Conservation (phyloP, 2,329 filamentous ascomycete species). For the Diplodia mutila region DNA sequence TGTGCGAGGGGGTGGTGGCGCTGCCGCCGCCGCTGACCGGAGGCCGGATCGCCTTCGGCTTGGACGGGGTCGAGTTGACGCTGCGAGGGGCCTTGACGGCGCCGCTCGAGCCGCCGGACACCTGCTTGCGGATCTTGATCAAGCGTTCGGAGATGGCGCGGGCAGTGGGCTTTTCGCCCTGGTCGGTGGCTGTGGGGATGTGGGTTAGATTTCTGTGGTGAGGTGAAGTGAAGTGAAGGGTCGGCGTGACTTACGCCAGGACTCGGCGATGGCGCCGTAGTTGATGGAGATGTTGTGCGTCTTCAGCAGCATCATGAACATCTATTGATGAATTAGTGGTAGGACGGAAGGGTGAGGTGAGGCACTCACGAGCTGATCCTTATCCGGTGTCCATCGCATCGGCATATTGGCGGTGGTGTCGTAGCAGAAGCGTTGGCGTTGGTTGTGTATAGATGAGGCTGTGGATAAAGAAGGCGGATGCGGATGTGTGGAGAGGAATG, state of each 20-base stretch:
- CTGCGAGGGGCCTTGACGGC: background rate
- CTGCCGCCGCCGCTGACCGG: too few relatives aligned
- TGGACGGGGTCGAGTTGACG: background rate
- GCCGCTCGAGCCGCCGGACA: background rate
- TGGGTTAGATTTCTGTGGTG: background rate
- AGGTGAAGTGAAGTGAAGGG: background rate
- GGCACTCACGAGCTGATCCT: conserved; percentile 29
- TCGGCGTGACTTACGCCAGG: conserved; percentile 10
- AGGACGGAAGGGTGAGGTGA: background rate
- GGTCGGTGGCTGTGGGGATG: background rate
- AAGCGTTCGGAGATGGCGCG: conserved; percentile 24
- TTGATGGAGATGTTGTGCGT: conserved; percentile 1
- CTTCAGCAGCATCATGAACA: conserved; percentile 19
- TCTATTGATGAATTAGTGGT: background rate
- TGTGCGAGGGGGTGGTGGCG: background rate
- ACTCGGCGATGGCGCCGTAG: conserved; percentile 3
- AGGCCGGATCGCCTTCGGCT: background rate
- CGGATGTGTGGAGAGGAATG: background rate
- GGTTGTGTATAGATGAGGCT: background rate
- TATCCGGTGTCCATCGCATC: conserved; percentile 31
- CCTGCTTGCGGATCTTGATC: conserved; percentile 16
- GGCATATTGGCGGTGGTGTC: conserved; percentile 28
- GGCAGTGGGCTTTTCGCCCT: conserved; percentile 20
- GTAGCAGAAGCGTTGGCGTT: background rate
- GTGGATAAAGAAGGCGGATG: background rate